Evolutionary conservation across 108 stramenopile species (phyloP).

Genomic region (Phaeodactylum tricornutum): DNA sequence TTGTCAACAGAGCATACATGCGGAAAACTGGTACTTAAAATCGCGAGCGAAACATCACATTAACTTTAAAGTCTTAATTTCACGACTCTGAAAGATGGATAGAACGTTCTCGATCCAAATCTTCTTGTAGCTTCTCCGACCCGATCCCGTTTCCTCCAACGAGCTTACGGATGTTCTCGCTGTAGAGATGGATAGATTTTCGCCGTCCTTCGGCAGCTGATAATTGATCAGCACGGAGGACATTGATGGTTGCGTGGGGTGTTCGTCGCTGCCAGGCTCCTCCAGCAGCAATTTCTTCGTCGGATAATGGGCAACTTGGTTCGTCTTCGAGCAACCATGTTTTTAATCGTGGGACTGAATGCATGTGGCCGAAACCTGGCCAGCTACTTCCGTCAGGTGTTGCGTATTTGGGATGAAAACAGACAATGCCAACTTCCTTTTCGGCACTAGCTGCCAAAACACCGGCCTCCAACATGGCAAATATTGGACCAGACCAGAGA

Average conservation of each 20-base stretch:
- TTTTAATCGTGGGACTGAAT: slow-evolving; percentile 60
- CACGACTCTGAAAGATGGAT: too few relatives aligned
- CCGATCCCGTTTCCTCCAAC: slow-evolving; percentile 41
- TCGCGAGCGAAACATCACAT: too few relatives aligned
- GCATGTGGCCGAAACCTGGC: slow-evolving; percentile 87
- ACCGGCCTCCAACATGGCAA: slow-evolving; percentile 67
- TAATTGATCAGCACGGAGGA: slow-evolving; percentile 65
- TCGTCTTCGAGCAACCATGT: slow-evolving; percentile 33
- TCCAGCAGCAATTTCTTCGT: slow-evolving; percentile 63
- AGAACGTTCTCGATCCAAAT: slow-evolving; percentile 56
- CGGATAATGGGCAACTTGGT: neutral
- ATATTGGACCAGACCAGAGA: slow-evolving; percentile 65
- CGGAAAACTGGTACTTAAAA: neutral
- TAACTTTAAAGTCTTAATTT: too few relatives aligned
- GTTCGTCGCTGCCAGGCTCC: slow-evolving; percentile 79
- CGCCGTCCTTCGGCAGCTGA: slow-evolving; percentile 63
- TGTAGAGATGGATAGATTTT: slow-evolving; percentile 38
- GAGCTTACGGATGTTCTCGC: slow-evolving; percentile 48
- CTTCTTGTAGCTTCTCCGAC: slow-evolving; percentile 28
- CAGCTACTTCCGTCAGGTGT: slow-evolving; percentile 61
- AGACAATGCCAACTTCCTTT: slow-evolving; percentile 60
- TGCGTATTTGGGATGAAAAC: slow-evolving; percentile 71
- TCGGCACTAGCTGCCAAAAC: slow-evolving; percentile 59
- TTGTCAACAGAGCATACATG: neutral
- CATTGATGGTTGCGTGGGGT: slow-evolving; percentile 74